These are phyloP conservation scores for Gaeumannomyces sp. DNA, from an alignment of 2,329 filamentous ascomycete species.

Conservation along the genomic window DNA sequence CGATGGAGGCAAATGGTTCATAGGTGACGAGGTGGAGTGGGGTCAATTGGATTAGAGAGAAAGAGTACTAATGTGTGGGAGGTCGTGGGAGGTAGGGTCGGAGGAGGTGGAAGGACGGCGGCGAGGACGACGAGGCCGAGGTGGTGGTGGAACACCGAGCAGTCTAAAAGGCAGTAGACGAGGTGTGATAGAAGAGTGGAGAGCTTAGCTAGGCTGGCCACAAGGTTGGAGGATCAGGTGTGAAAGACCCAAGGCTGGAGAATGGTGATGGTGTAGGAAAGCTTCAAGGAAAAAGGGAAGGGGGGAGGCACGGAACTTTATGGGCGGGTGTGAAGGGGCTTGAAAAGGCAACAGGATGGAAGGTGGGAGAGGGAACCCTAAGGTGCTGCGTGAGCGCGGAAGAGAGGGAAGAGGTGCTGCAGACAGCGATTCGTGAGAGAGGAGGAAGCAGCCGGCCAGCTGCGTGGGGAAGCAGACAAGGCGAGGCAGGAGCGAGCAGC, in stretches of 20 bases:
- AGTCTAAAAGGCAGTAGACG: conserved; percentile 5
- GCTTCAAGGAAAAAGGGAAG: neutral
- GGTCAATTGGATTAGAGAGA: neutral
- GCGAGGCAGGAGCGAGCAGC: neutral
- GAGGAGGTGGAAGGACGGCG: neutral
- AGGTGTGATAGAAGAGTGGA: conserved; percentile 9
- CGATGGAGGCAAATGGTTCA: neutral
- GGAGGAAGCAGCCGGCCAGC: conserved; percentile 13
- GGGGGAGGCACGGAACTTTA: conserved; percentile 9
- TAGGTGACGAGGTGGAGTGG: neutral
- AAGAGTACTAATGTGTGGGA: neutral
- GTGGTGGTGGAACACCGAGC: neutral
- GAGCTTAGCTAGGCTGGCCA: conserved; percentile 4
- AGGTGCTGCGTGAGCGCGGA: conserved; percentile 5
- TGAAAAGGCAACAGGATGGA: conserved; percentile 6
- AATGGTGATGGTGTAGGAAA: neutral
- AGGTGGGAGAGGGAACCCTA: conserved; percentile 10
- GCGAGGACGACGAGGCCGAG: conserved; percentile 4
- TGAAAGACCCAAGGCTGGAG: neutral
- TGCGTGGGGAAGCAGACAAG: conserved; percentile 2
- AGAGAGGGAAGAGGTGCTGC: conserved; percentile 15
- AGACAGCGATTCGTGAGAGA: conserved; percentile 18
- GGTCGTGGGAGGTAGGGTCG: neutral
- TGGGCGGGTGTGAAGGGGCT: conserved; percentile 6
- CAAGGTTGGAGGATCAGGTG: neutral